These are phyloP conservation scores for Ananas comosus DNA, from an alignment of 176 grass and related monocot species.

Conservation along the genomic window DNA sequence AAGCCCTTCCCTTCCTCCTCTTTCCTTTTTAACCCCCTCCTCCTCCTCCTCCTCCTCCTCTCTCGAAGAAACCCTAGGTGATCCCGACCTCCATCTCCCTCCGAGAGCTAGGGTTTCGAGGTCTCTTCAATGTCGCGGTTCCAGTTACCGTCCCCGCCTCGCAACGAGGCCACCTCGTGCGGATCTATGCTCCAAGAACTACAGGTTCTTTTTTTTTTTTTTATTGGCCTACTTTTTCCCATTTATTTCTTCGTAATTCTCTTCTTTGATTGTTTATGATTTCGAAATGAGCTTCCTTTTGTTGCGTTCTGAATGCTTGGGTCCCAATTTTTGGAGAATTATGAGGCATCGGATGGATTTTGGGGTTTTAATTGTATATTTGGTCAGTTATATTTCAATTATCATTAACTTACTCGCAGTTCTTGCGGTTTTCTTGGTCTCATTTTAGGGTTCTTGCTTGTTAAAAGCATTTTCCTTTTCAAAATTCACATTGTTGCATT, in stretches of 20 bases:
- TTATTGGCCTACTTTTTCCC: too few relatives aligned
- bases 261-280: not conserved
- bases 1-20: too few relatives aligned
- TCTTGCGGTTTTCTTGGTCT: not conserved
- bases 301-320: not conserved
- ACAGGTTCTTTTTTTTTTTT: constrained; percentile 33
- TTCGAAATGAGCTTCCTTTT: not conserved
- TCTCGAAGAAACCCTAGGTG: not conserved
- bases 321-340: not conserved
- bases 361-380: not conserved
- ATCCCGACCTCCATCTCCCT: not conserved
- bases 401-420: not conserved
- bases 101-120: constrained; percentile 7
- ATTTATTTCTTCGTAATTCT: not conserved
- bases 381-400: not conserved
- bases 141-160: constrained; percentile 18
- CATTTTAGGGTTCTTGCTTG: not conserved
- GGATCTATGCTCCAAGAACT: constrained; percentile 73
- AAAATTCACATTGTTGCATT: not conserved
- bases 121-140: constrained; percentile 22
- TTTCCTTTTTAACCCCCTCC: not conserved
- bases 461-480: not conserved
- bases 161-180: constrained; percentile 39
- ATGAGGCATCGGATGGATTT: not conserved
- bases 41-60: not conserved